Percentiles rank a stretch among this genome's conserved stretches.
Conservation (phyloP, 2,329 filamentous ascomycete species). For the Ophiosphaerella korrae region DNA sequence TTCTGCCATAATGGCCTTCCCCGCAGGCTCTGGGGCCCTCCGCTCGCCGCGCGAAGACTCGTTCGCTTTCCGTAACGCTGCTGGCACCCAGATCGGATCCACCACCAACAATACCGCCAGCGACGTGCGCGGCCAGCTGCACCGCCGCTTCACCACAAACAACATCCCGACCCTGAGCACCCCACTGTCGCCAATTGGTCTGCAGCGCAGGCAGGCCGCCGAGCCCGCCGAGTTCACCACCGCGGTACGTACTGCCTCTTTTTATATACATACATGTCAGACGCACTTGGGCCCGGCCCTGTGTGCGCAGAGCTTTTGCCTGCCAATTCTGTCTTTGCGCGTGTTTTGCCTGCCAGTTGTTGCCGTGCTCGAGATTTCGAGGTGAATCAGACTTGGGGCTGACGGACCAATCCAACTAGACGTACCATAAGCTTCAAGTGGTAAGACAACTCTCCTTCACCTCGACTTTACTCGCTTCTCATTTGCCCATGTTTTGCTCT, state of each 20-base stretch:
- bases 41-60: constrained; percentile 77
- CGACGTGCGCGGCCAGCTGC: constrained; percentile 77
- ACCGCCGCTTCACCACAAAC: constrained; percentile 90
- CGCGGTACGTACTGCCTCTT: constrained; percentile 51
- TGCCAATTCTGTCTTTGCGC: neutral
- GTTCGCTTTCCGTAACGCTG: constrained; percentile 72
- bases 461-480: constrained; percentile 16
- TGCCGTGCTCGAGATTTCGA: constrained; percentile 7
- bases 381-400: constrained; percentile 33
- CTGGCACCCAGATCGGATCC: constrained; percentile 63
- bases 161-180: constrained; percentile 81
- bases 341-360: neutral
- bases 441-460: constrained; percentile 59
- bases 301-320: neutral
- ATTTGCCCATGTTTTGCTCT: constrained; percentile 3
- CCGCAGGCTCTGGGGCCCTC: constrained; percentile 70
- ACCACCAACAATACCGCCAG: constrained; percentile 46
- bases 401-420: constrained; percentile 51
- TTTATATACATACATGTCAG: constrained; percentile 11
- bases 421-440: constrained; percentile 75
- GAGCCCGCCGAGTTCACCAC: constrained; percentile 61
- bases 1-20: constrained; percentile 63
- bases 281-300: constrained; percentile 5
- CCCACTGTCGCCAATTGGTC: constrained; percentile 64
- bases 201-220: constrained; percentile 59